Evolutionary conservation across 2,329 filamentous ascomycete species (phyloP).

Genomic region (Pseudogymnoascus sp.): DNA sequence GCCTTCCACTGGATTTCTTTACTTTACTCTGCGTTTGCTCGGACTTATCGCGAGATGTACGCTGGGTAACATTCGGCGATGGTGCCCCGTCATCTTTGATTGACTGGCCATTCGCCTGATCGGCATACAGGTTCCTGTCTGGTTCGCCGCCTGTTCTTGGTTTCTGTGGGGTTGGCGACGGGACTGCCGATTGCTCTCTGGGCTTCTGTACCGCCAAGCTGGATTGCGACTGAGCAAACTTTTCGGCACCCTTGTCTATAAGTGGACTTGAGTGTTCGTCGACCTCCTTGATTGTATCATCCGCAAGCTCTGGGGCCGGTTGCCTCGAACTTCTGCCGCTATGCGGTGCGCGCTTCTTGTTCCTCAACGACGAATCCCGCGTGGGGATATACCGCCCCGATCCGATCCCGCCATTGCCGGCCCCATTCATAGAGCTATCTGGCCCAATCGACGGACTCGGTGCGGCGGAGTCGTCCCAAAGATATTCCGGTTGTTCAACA

Average conservation of each 20-base stretch:
- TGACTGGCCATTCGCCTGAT: background rate
- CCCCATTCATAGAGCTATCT: slow-evolving; percentile 12
- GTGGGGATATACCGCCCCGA: slow-evolving; percentile 47
- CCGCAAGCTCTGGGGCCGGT: slow-evolving; percentile 27
- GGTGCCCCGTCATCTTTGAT: slow-evolving; percentile 55
- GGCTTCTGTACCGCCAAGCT: background rate
- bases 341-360: slow-evolving; percentile 45
- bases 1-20: slow-evolving; percentile 38
- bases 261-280: slow-evolving; percentile 14
- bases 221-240: background rate
- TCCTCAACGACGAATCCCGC: slow-evolving; percentile 60
- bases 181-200: background rate
- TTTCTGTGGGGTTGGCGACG: background rate
- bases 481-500: slow-evolving; percentile 12
- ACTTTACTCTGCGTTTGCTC: slow-evolving; percentile 21
- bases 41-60: slow-evolving; percentile 32
- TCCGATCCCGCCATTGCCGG: slow-evolving; percentile 23
- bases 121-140: background rate
- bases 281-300: slow-evolving; percentile 17
- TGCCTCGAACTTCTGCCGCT: slow-evolving; percentile 29
- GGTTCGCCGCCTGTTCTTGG: background rate
- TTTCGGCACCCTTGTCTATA: background rate
- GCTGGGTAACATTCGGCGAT: slow-evolving; percentile 58
- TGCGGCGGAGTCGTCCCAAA: slow-evolving; percentile 13
- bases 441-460: slow-evolving; percentile 8